Conservation (phyloP, 805 yeast species). For the Schwanniomyces yamadae region DNA sequence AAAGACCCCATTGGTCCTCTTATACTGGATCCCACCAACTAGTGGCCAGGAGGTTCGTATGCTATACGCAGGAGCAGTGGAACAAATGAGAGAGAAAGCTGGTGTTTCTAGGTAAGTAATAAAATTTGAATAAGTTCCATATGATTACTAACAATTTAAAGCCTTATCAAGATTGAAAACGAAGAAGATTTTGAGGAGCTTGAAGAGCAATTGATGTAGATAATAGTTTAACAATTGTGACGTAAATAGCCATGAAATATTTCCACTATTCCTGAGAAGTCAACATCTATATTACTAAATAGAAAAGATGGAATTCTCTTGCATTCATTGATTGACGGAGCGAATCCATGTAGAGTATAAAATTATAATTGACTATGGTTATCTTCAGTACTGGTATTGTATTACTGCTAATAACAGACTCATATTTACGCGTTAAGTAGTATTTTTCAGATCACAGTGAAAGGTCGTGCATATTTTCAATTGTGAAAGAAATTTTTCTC, state of each 20-base stretch:
- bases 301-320: too few species aligned
- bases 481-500: slow-evolving; percentile 20
- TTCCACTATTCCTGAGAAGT: too few species aligned
- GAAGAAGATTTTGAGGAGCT: slow-evolving; percentile 69
- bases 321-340: too few species aligned
- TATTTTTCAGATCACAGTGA: too few species aligned
- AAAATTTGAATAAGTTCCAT: background rate
- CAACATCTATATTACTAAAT: too few species aligned
- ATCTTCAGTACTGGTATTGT: too few species aligned
- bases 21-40: slow-evolving; percentile 89
- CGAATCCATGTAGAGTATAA: too few species aligned
- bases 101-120: slow-evolving; percentile 59
- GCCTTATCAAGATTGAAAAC: slow-evolving; percentile 61
- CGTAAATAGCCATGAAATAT: too few species aligned
- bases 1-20: slow-evolving; percentile 68
- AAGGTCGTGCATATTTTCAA: too few species aligned
- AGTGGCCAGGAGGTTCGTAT: slow-evolving; percentile 78
- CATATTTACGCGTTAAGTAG: too few species aligned
- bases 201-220: slow-evolving; percentile 30
- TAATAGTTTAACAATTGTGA: background rate
- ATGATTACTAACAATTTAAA: slow-evolving; percentile 22
- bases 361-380: too few species aligned
- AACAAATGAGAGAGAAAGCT: slow-evolving; percentile 72
- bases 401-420: too few species aligned
- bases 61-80: slow-evolving; percentile 91